Evolutionary conservation across 2,329 filamentous ascomycete species (phyloP).

Genomic region (Alternaria sp.): DNA sequence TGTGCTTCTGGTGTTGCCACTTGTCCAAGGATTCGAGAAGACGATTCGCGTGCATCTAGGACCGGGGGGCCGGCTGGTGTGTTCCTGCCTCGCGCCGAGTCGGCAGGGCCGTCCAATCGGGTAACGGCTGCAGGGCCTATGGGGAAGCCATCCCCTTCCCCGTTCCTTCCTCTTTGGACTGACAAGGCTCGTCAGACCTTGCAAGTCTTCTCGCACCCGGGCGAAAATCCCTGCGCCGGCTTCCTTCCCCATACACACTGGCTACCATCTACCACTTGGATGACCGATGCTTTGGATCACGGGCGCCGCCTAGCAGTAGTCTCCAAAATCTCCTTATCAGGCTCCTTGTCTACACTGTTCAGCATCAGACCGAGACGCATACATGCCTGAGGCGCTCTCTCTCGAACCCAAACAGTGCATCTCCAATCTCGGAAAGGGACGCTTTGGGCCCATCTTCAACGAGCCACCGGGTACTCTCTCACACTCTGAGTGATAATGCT

Average conservation of each 20-base stretch:
- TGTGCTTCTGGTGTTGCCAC: not conserved
- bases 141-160: not conserved
- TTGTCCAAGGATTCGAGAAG: not conserved
- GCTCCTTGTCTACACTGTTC: not conserved
- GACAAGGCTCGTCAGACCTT: conserved; percentile 1
- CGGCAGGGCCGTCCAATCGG: not conserved
- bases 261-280: not conserved
- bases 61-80: not conserved
- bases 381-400: not conserved
- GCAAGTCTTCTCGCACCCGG: not conserved
- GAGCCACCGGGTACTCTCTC: not conserved
- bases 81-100: not conserved
- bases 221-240: not conserved
- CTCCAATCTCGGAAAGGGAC: not conserved
- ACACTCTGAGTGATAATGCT: not conserved
- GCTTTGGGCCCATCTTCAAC: not conserved
- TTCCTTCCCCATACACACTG: not conserved
- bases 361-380: not conserved
- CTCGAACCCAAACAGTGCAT: not conserved
- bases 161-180: not conserved
- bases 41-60: not conserved
- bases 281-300: not conserved
- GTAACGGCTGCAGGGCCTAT: not conserved
- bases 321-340: not conserved
- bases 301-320: not conserved